Evolutionary conservation across 352 stramenopile species (phyloP), one percentile per base, ranked within the genome.

Genomic region (Pythium aristosporum): DNA sequence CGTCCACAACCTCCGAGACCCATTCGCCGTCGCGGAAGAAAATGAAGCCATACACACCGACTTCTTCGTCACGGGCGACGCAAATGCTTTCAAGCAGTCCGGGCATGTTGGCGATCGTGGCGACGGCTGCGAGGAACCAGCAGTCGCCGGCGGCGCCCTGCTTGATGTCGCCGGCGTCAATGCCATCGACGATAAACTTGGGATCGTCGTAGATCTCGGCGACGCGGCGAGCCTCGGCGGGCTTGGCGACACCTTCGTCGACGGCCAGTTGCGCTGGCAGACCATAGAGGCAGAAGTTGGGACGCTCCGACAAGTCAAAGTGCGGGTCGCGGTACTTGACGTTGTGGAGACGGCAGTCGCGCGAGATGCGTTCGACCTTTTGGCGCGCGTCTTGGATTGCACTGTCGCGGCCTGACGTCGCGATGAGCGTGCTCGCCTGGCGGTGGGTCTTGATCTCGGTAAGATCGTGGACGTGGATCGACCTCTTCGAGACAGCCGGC

Each of bases 81-180:
- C 74, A 82, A 39, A 92, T 85, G 53, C 79, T 82, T 28, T 87
- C 77, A 57, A 95, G 81, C 48, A 89, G 54, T 3, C 68, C 57
- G 9, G 83, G 82, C 58, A 87, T 88, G 59, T 90, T 80, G 48
- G 80, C 80, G 34, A 88, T 80, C 51, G 82, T 82, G 16, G 84
- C 81, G 61, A 92, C 72, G 30, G 84, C 84, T 12, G 84, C 79
- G 20, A 95, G 72, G 42, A 95, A 77, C 87, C 87, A 95, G 71
- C 87, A 95, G 67, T 95, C 83, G 18, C 87, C 87, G 23, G 85
- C 71, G 15, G 63, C 72, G 41, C 87, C 87, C 61, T 95, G 87
- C 56, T 85, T 79, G 54, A 93, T 75, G 67, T 95, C 87, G 50
- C 60, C 61, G 4, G 82, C 73, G 56, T 83, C 78, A 48, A 95